Conservation (phyloP, 495 filamentous ascomycete genomes). For the Aspergillus haitiensis region DNA sequence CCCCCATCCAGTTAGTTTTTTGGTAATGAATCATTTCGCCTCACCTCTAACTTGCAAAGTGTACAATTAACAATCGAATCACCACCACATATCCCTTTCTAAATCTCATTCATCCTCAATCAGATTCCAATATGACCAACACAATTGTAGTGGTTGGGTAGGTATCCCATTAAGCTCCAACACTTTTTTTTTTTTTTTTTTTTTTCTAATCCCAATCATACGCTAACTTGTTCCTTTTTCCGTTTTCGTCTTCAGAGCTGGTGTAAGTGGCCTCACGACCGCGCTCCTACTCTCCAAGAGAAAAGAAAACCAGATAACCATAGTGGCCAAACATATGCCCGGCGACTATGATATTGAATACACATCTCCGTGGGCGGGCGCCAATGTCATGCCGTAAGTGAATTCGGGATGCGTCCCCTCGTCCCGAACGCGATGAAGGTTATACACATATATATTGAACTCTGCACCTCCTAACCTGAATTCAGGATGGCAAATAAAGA, state of each 20-base stretch:
- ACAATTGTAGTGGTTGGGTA: not conserved
- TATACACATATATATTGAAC: not conserved
- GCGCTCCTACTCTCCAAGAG: constrained; percentile 70
- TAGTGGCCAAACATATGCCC: constrained; percentile 72
- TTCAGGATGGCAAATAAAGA: not conserved
- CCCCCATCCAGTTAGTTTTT: too few relatives aligned
- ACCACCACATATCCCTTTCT: too few relatives aligned
- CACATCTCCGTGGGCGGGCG: constrained; percentile 86
- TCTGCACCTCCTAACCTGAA: not conserved
- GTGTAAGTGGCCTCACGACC: constrained; percentile 80
- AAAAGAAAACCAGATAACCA: constrained; percentile 49
- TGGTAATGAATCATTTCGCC: too few relatives aligned
- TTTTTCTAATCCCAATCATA: too few relatives aligned
- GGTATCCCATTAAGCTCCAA: not conserved
- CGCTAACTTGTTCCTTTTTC: too few relatives aligned
- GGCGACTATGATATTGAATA: constrained; percentile 95
- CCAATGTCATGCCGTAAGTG: constrained; percentile 74
- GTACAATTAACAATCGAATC: too few relatives aligned
- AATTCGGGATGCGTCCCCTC: too few relatives aligned
- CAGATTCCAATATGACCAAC: not conserved
- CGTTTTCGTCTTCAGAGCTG: constrained; percentile 57
- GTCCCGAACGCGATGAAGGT: not conserved
- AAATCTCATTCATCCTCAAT: too few relatives aligned
- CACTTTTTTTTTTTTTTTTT: not conserved
- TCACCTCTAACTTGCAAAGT: too few relatives aligned